phyloP scores from a whole-genome alignment of 2,329 filamentous ascomycete genomes.

The Albifimbria verrucaria region DNA sequence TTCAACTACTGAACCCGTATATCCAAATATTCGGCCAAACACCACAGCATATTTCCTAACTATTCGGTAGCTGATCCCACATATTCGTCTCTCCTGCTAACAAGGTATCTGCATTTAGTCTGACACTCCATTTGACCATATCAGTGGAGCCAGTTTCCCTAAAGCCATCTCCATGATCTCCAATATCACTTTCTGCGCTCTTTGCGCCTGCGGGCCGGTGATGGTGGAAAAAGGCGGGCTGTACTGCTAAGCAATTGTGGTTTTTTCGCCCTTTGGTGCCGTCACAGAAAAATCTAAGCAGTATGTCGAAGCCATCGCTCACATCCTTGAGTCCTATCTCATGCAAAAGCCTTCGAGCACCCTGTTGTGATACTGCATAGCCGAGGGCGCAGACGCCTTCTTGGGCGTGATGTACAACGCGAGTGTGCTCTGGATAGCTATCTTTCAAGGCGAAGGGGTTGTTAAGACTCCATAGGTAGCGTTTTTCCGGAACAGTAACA shows the following conservation, averaged over 20 bases:
- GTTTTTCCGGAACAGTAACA: conserved; percentile 28
- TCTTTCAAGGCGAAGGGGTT: conserved; percentile 31
- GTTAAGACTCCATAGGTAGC: conserved; percentile 29
- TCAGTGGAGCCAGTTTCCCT: conserved; percentile 26
- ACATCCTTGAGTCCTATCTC: conserved; percentile 39
- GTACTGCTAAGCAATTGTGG: conserved; percentile 36
- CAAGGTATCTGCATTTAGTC: conserved; percentile 36
- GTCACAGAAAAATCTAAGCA: conserved; percentile 44
- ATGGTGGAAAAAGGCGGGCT: conserved; percentile 44
- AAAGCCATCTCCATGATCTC: conserved; percentile 26
- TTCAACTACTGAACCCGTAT: too few species aligned
- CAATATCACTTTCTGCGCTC: conserved; percentile 33
- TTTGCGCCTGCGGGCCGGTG: conserved; percentile 36
- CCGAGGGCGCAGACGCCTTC: conserved; percentile 37
- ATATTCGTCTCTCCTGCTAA: conserved; percentile 11
- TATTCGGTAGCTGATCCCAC: background rate
- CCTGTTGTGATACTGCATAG: conserved; percentile 42
- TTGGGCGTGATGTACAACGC: conserved; percentile 39
- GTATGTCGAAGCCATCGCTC: conserved; percentile 38
- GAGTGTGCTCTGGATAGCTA: conserved; percentile 37
- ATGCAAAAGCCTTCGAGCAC: conserved; percentile 39
- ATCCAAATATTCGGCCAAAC: too few species aligned
- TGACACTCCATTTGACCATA: conserved; percentile 36
- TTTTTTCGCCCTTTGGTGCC: conserved; percentile 28
- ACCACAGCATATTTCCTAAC: too few species aligned